phyloP scores from a whole-genome alignment of 2,329 filamentous ascomycete genomes.

The Aspergillus ochraceus region DNA sequence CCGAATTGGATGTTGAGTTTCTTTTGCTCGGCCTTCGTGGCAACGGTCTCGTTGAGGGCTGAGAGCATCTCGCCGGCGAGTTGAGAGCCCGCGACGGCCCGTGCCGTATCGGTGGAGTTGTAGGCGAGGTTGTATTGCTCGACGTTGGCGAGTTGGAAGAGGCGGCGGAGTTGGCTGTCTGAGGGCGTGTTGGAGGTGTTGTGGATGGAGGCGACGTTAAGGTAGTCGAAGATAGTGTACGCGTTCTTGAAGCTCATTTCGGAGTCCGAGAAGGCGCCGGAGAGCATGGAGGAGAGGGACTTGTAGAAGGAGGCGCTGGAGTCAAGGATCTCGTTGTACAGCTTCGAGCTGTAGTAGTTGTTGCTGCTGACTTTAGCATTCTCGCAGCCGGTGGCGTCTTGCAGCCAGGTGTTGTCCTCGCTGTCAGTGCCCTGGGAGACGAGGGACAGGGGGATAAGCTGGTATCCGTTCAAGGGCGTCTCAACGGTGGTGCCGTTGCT shows the following conservation, averaged over 20 bases:
- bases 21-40: constrained; percentile 32
- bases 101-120: constrained; percentile 58
- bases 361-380: constrained; percentile 60
- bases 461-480: constrained; percentile 75
- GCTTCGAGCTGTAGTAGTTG: constrained; percentile 54
- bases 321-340: constrained; percentile 50
- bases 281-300: constrained; percentile 53
- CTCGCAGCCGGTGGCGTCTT: constrained; percentile 56
- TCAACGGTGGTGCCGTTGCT: constrained; percentile 68
- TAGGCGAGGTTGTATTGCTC: constrained; percentile 84
- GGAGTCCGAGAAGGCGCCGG: constrained; percentile 49
- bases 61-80: constrained; percentile 64
- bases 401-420: constrained; percentile 59
- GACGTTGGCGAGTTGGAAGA: constrained; percentile 71
- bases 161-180: constrained; percentile 57
- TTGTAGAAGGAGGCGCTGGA: constrained; percentile 57
- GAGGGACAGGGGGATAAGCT: constrained; percentile 74
- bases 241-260: constrained; percentile 61
- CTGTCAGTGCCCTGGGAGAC: constrained; percentile 61
- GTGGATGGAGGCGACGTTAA: constrained; percentile 64
- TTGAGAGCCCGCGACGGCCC: constrained; percentile 58
- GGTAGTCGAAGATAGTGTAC: constrained; percentile 65
- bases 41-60: constrained; percentile 43
- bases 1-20: constrained; percentile 59
- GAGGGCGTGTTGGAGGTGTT: constrained; percentile 63